Evolutionary conservation across 176 grass and related monocot genomes (phyloP), one percentile per base, ranked within the genome.

Genomic region (Zoysia pacifica): DNA sequence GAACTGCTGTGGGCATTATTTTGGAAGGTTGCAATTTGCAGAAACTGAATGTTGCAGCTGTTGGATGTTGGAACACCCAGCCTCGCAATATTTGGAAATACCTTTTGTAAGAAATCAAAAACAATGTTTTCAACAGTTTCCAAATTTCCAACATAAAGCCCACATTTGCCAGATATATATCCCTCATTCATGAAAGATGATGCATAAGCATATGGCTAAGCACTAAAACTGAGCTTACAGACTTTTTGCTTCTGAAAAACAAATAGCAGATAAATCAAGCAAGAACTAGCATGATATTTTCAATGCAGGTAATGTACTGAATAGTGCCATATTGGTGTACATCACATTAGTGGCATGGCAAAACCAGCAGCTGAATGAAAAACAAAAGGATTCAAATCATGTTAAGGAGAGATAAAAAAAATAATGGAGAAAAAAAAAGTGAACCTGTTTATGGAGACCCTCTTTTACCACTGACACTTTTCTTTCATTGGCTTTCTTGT

Each of bases 401-500:
- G 13, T 20, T 11, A 55, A 72, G 59, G 28, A n/a, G 16, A 38
- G 36, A 75, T 9, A n/a, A 91, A 79, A 56, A 60, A 60, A 54
- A 54, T 45, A 35, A 20, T 70, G 18, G 39, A 53, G 76, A 72
- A 46, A 62, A 44, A 41, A 75, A 76, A 76, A 86, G 47, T 13
- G 80, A 50, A 92, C 89, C 89, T 97, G 94, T 88, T 48, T 92
- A 65, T 48, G 91, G 68, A 78, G 68, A 15, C 86, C 87, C 59
- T 91, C 84, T 67, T 97, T 93, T 82, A 94, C 78, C 65, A 94
- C 79, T 81, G 67, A 90, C n/a, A 97, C 83, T 87, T 85, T 79
- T 67, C 83, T 97, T 87, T 91, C 91, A 70, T 94, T 97, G 73
- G 90, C 87, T 89, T 93, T 85, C 90, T 97, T 97, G 86, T 97